phyloP scores from a whole-genome alignment of 129 eudicot species.

The Pittosporum tobira region DNA sequence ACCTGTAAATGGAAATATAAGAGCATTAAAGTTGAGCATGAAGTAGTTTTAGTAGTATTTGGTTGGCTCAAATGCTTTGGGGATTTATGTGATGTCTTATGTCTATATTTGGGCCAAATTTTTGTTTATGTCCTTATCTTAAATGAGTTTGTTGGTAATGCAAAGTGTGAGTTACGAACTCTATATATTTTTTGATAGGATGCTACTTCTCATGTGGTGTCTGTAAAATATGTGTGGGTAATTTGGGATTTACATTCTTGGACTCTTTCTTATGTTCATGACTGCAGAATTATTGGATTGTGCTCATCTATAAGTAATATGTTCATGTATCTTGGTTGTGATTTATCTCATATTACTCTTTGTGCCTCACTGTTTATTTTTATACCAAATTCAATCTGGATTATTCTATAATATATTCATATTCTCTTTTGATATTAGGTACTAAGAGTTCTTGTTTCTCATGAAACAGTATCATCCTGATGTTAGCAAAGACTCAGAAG shows the following conservation, averaged over 20 bases:
- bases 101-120: not conserved
- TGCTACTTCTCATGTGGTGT: not conserved
- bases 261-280: not conserved
- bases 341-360: not conserved
- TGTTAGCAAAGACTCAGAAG: slow-evolving; percentile 76
- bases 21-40: not conserved
- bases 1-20: no score
- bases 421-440: not conserved
- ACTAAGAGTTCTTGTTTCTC: slow-evolving; percentile 3
- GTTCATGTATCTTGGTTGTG: not conserved
- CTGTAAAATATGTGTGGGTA: not conserved
- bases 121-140: no score
- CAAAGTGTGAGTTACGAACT: no score
- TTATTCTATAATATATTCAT: not conserved
- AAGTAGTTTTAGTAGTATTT: not conserved
- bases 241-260: not conserved
- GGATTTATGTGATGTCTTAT: not conserved
- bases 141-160: no score
- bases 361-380: not conserved
- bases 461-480: slow-evolving; percentile 83
- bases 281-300: not conserved
- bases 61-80: not conserved
- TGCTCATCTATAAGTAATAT: not conserved
- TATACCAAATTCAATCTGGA: not conserved
- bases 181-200: no score